Base-by-base conservation (phyloP, 2,329 filamentous ascomycete species). In the Pseudogymnoascus sp. region DNA sequence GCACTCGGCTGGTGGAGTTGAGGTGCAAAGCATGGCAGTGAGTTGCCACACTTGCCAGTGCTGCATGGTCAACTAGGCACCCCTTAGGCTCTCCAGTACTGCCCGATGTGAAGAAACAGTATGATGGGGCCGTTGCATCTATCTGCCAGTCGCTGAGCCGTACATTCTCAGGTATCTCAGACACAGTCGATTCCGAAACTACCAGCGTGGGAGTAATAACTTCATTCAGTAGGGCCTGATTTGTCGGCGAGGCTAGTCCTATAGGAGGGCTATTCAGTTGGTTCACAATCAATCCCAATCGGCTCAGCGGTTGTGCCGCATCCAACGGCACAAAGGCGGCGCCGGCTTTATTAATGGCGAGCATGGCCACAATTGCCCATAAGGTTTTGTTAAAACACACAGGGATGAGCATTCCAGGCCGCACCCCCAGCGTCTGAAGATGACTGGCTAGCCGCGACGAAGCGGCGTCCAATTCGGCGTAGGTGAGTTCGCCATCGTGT, bases 11-110 rank as follows among this genome's bases (percentile, higher is more conserved):
- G 69, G 70, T 61, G 62, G 76, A 58, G 72, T 74, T 62, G 20
- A 74, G 64, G 68, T 74, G 63, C 67, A 66, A 11, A 64, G 75
- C 60, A 59, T 73, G 61, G n/a, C 62, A 22, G 1, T 68, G 64
- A 0, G 50, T 22, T 32, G 50, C 41, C 39, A 64, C 60, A n/a
- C 64, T 64, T 60, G 61, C 57, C 14, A 68, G 60, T 28, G 65
- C 58, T 16, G 57, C 37, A 57, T 70, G 67, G 14, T 63, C 61
- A 38, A 72, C 62, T 25, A 78, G 72, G 28, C 80, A 76, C 20
- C 78, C 78, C 69, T 81, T 81, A 4, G 79, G 78, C 32, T 72
- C 69, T 9, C 79, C 78, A 2, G 78, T 80, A 20, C 77, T 79
- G 14, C 78, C 79, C 14, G 75, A 80, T 60, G 77, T 80, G 20